Percentiles rank a stretch among this genome's conserved stretches.
These are phyloP conservation scores for Fraxinus anomala DNA, from an alignment of 257 asterid species.

Conservation along the genomic window DNA sequence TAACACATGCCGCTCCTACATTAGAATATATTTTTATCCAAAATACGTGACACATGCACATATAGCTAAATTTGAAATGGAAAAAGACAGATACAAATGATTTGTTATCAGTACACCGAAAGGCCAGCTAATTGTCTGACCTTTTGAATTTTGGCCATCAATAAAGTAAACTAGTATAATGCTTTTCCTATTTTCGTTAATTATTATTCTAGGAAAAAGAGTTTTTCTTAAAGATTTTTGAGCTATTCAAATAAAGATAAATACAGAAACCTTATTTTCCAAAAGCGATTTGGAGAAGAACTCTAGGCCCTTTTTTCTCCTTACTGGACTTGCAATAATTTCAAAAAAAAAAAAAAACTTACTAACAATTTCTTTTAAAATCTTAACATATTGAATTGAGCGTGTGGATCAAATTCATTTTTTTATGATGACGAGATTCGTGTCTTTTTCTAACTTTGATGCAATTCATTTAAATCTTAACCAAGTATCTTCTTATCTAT, in stretches of 20 bases:
- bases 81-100: conserved; percentile 7
- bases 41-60: not conserved
- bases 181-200: conserved; percentile 2
- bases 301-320: not conserved
- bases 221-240: not conserved
- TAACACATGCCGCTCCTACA: not conserved
- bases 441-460: not conserved
- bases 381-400: no score
- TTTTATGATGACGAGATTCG: not conserved
- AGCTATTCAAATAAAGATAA: not conserved
- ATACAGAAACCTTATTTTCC: conserved; percentile 3
- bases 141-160: conserved; percentile 2
- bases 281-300: no score
- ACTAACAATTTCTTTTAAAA: not conserved
- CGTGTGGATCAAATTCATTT: no score
- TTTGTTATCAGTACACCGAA: conserved; percentile 9
- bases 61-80: not conserved
- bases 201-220: conserved; percentile 13
- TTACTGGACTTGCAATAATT: not conserved
- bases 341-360: not conserved
- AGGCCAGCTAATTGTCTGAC: conserved; percentile 26
- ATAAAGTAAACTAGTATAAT: not conserved
- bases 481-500: not conserved
- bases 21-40: not conserved
- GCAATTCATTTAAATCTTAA: not conserved